These are phyloP conservation scores for Scedosporium apiospermum DNA, from an alignment of 2,329 filamentous ascomycete species.

Conservation along the genomic window DNA sequence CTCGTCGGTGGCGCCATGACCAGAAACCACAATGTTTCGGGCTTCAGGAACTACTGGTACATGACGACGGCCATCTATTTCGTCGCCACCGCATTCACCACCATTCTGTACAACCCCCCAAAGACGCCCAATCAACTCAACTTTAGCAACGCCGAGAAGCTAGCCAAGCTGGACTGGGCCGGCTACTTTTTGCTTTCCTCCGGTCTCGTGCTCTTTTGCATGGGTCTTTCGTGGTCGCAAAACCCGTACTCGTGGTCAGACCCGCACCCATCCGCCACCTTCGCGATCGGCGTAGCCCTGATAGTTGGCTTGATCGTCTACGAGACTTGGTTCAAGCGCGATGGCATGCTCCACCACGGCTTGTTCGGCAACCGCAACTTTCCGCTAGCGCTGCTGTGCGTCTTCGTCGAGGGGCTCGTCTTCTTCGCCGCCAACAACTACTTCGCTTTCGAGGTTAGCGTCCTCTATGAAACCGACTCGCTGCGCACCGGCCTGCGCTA, in stretches of 20 bases:
- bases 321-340: no score
- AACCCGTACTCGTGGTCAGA: constrained; percentile 29
- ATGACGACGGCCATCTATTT: no score
- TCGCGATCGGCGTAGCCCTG: no score
- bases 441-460: constrained; percentile 26
- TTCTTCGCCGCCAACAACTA: constrained; percentile 33
- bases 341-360: constrained; percentile 27
- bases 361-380: constrained; percentile 28
- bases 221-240: constrained; percentile 27
- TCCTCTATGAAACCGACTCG: constrained; percentile 25
- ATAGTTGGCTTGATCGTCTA: no score
- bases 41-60: constrained; percentile 24
- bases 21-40: constrained; percentile 17
- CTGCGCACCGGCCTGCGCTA: constrained; percentile 23
- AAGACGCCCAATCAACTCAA: constrained; percentile 19
- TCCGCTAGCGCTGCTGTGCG: constrained; percentile 21
- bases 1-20: constrained; percentile 24
- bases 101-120: no score
- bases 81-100: no score
- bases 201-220: constrained; percentile 26
- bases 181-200: constrained; percentile 24
- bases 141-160: constrained; percentile 19
- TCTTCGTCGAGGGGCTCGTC: constrained; percentile 26
- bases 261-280: constrained; percentile 9
- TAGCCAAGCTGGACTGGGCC: constrained; percentile 27